Evolutionary conservation across 768 basidiomycete species (phyloP), one percentile per base, ranked within the genome.

Genomic region (Phylloporus arenicola): DNA sequence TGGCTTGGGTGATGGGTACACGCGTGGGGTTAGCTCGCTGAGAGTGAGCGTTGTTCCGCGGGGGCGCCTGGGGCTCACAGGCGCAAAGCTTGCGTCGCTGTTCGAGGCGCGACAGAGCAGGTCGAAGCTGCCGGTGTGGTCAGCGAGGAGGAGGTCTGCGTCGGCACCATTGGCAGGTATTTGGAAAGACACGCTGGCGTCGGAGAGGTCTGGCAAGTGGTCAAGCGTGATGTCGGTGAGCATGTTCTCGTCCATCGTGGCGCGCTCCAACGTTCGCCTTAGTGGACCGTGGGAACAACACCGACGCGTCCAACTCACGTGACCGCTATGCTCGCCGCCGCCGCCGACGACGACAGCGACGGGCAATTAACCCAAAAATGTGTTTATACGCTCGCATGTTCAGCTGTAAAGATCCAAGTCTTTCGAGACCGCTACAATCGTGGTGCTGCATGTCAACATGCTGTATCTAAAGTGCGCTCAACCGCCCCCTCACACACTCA

Each of bases 161-260:
- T 64, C 46, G 19, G 56, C 22, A 9, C 52, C 55, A 40, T 73
- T 70, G 8, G 65, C 64, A 4, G 85, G 74, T 24, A 84, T 74
- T 56, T 82, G 73, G 55, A 80, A 78, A 14, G 73, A 75, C 7
- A 64, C 61, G 34, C 67, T 68, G 6, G 66, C 58, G 8, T 68
- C 65, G 4, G 83, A 81, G 45, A 74, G 60, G 53, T 83, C 80
- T 35, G 81, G 81, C 24, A 82, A 58, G 62, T 81, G 77, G 59
- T 76, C 72, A 43, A 75, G 64, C 49, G 79, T 83, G 19, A 79
- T 63, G 64, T 72, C 71, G 35, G 65, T 63, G 17, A 67, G 60
- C 55, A 58, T 64, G 55, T 59, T 56, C 16, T 57, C 51, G 24
- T 54, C 51, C 56, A 61, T 50, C 17, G 34, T 14, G 6, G 20